Base-by-base conservation (phyloP, 1,284 basidiomycete species). In the Inonotus hispidus region DNA sequence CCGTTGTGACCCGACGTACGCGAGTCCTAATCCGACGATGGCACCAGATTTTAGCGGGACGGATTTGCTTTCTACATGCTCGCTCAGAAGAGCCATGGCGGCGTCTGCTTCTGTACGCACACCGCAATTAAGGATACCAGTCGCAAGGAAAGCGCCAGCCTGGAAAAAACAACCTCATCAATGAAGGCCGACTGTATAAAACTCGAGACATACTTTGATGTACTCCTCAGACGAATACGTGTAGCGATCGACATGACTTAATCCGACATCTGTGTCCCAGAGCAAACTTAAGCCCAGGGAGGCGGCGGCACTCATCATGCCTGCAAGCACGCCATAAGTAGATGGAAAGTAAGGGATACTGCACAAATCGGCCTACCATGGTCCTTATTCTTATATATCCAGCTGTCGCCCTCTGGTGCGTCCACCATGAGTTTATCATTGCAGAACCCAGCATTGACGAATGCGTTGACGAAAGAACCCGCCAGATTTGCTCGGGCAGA, bases 341-440 rank as follows among this genome's bases (percentile, higher is more conserved):
- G 25, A 21, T 38, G 16, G 58, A 59, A 27, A 37, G 13, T 11
- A n/a, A 38, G 32, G 29, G 19, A 50, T 19, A 23, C 19, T 19
- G 21, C n/a, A 5, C 7, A 50, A 32, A 49, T 55, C 13, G 23
- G 68, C 79, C 35, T 65, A 88, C 92, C 92, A 65, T 97, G 91
- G 61, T 98, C 96, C 77, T 98, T 98, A 79, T 98, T 98, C 83
- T 98, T 98, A 82, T 99, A 99, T 66, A 99, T 95, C 93, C 95
- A 99, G 68, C 93, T 95, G 73, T 88, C 92, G 23, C 96, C 96
- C 70, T 98, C 95, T 61, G 94, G 91, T 0, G 95, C 95, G 68
- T 90, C 89, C 3, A 96, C 95, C 90, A 99, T 95, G 61, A 99
- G 83, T 73, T 97, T 98, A 73, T 99, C 97, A 72, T 99, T 99